Base-by-base conservation (phyloP, 2,329 filamentous ascomycete species). In the Sphaerulina musiva region DNA sequence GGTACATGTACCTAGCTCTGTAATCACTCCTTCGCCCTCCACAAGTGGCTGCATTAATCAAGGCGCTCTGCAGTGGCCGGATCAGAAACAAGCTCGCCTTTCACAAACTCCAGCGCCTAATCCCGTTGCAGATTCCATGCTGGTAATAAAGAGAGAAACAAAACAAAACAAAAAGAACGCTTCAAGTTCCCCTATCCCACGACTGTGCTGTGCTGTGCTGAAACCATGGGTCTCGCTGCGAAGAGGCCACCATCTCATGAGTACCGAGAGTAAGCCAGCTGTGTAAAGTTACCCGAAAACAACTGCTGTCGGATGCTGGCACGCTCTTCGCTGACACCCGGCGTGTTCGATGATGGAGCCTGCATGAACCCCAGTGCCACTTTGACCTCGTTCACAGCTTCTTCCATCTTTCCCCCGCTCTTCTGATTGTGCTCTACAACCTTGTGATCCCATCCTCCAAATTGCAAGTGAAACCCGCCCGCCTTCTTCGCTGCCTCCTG, bases 391-490 rank as follows among this genome's bases (percentile, higher is more conserved):
- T 85, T 81, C 58, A 95, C 83, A 36, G 91, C 93, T 42, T 83
- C 80, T 58, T 85, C 83, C 71, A 98, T 80, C 65, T 87, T 87
- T 26, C 89, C 90, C 41, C 86, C 85, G 4, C 89, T 92, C 61
- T 86, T 83, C 61, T 93, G 84, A 68, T 97, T 92, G 74, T 98
- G 93, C 67, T 89, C 89, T 26, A 83, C 77, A 43, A 98, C 75
- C 64, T 84, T 88, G 70, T 93, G 85, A 65, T 97, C 92, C 93
- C 93, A 98, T 55, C 88, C 88, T 50, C 87, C 90, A 45, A 89
- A 88, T 66, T 95, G 88, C 60, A 98, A 69, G 61, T 89, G 84
- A 65, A 97, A 93, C 34, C 93, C 93, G 29, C 89, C 91, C 9
- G 89, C 92, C 62, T 87, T 82, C 76, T 97, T 97, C 20, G 87